phyloP scores from a whole-genome alignment of 1,139 yeast species.

The Candida anutae region DNA sequence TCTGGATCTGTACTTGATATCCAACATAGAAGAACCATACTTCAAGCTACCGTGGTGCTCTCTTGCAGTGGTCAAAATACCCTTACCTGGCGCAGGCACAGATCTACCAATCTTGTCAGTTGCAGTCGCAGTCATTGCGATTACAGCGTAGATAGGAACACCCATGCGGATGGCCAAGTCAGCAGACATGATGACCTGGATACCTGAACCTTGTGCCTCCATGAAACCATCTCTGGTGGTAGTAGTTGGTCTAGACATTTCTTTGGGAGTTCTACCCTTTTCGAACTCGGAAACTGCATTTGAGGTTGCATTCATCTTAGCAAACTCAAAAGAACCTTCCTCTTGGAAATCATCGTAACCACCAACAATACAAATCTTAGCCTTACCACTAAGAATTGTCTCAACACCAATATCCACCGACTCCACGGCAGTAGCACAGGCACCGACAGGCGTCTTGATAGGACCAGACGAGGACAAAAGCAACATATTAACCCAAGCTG shows the following conservation, averaged over 20 bases:
- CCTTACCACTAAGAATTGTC: constrained; percentile 86
- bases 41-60: constrained; percentile 82
- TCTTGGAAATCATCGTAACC: constrained; percentile 99
- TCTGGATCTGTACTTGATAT: constrained; percentile 89
- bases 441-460: constrained; percentile 98
- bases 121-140: constrained; percentile 94
- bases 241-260: constrained; percentile 98
- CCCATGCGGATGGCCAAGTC: constrained; percentile 95
- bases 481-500: constrained; percentile 99
- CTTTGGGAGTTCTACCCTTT: constrained; percentile 95
- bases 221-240: constrained; percentile 95
- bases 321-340: constrained; percentile 97
- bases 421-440: constrained; percentile 98
- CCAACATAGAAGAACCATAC: constrained; percentile 74
- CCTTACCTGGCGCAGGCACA: constrained; percentile 99
- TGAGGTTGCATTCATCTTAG: constrained; percentile 97
- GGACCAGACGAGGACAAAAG: constrained; percentile 97
- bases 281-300: constrained; percentile 80
- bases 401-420: constrained; percentile 95
- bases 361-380: constrained; percentile 94
- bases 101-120: constrained; percentile 98
- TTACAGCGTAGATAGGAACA: constrained; percentile 94
- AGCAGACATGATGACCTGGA: constrained; percentile 93
- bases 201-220: constrained; percentile 99
- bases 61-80: constrained; percentile 95